Base-by-base conservation (phyloP, 1,284 basidiomycete species). In the Apiotrichum sp. region DNA sequence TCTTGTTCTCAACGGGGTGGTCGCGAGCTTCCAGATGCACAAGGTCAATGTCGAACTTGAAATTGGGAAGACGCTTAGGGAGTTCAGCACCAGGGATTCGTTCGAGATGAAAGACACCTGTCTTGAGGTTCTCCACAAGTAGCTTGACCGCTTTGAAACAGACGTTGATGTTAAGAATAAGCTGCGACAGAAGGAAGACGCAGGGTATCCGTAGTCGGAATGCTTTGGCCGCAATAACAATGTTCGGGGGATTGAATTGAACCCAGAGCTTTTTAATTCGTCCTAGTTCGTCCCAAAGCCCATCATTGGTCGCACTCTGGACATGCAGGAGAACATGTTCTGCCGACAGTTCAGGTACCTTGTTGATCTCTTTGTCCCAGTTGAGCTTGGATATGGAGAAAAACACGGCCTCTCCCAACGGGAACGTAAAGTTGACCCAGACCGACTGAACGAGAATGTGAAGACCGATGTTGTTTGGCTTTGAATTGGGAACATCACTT, bases 11-110 rank as follows among this genome's bases (percentile, higher is more conserved):
- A 55, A 97, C 83, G 0, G 86, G 83, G 68, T 95, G 89, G 70
- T 98, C 95, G 31, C 85, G 83, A n/a, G 86, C 86, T 73, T 98
- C 93, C 5, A 92, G 71, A 65, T 82, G 82, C 44, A 90, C 62
- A 47, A 78, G 79, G 31, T 82, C 79, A 42, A 93, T 76, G 36
- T 76, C 79, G 52, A 97, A 70, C 3, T 77, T 77, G 43, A 96
- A 67, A 46, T 80, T 78, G 0, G 92, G 92, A 2, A 91, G 74
- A 0, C 70, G 63, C 73, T 91, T 93, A 0, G 89, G 83, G 1
- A 76, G 79, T 71, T 93, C 89, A 0, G 84, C 78, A 39, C 78
- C 78, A 0, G 91, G 90, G 4, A 71, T 69, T 10, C 80, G 78
- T 49, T 65, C 60, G 7, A 63, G 62, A 1, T 50, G 43, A 55